phyloP scores from a whole-genome alignment of 2,329 filamentous ascomycete species.

The Aspergillus amoenus region DNA sequence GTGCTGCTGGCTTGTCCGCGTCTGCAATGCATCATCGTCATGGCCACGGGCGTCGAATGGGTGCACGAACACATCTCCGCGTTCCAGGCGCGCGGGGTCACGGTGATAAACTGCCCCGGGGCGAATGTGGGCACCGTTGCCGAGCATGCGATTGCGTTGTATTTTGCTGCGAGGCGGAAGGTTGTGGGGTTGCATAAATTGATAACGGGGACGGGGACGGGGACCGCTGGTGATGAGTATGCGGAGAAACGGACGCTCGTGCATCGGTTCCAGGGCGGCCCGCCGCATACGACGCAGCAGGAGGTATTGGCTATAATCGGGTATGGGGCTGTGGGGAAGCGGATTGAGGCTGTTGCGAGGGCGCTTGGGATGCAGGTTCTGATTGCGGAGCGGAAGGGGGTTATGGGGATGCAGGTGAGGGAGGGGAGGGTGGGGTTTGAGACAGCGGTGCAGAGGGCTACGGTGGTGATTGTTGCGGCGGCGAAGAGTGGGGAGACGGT shows the following conservation, averaged over 20 bases:
- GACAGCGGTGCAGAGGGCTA: conserved; percentile 27
- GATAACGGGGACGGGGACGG: conserved; percentile 3
- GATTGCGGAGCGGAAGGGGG: conserved; percentile 48
- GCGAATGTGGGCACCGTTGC: conserved; percentile 50
- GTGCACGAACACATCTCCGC: conserved; percentile 42
- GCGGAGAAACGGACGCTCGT: conserved; percentile 40
- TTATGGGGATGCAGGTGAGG: conserved; percentile 13
- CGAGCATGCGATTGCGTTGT: conserved; percentile 53
- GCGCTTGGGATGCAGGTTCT: conserved; percentile 51
- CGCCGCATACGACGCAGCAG: conserved; percentile 4
- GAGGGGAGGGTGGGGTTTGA: conserved; percentile 27
- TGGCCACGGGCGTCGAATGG: conserved; percentile 50
- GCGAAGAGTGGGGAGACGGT: conserved; percentile 31
- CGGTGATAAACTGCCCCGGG: conserved; percentile 48
- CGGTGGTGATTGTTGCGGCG: conserved; percentile 29
- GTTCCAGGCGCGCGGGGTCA: conserved; percentile 42
- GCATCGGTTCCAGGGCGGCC: conserved; percentile 43
- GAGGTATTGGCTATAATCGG: conserved; percentile 40
- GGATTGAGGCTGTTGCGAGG: conserved; percentile 30
- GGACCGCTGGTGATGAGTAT: conserved; percentile 16
- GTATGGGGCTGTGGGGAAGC: conserved; percentile 48
- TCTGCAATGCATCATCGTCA: conserved; percentile 39
- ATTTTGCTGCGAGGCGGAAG: conserved; percentile 49
- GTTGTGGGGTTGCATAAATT: conserved; percentile 38
- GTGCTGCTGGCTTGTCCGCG: conserved; percentile 37